Percentiles rank a stretch among this genome's conserved stretches.
Conservation (phyloP, 176 grass and related monocot genomes). For the Carex kokanica region DNA sequence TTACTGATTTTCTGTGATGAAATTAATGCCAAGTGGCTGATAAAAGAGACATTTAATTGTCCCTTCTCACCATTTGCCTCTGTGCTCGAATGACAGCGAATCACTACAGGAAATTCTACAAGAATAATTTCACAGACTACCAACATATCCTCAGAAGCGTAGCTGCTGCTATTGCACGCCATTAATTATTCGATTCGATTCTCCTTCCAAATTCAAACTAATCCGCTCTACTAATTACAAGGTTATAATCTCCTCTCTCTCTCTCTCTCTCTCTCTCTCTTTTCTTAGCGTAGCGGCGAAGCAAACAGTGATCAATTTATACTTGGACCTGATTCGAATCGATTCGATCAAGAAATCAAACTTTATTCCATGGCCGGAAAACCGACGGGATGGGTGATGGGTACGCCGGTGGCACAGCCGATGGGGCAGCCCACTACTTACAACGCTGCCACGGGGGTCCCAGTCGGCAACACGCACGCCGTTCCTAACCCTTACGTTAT, state of each 20-base stretch:
- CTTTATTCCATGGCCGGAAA: slow-evolving; percentile 24
- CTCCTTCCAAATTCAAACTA: slow-evolving; percentile 4
- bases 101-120: not conserved
- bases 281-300: not conserved
- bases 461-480: not conserved
- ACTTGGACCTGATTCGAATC: not conserved
- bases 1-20: not conserved
- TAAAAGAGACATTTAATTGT: not conserved
- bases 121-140: not conserved
- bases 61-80: not conserved
- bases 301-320: not conserved
- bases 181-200: slow-evolving; percentile 7
- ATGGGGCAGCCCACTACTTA: not conserved
- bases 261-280: no score
- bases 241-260: not conserved
- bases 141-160: not conserved
- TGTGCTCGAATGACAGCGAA: not conserved
- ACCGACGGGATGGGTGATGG: slow-evolving; percentile 22
- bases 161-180: not conserved
- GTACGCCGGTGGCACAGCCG: slow-evolving; percentile 17
- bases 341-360: not conserved
- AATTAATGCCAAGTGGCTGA: not conserved
- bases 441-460: not conserved
- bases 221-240: not conserved
- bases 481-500: slow-evolving; percentile 21